Base-by-base conservation (phyloP, 2,329 filamentous ascomycete species). In the Aspergillus ustus region DNA sequence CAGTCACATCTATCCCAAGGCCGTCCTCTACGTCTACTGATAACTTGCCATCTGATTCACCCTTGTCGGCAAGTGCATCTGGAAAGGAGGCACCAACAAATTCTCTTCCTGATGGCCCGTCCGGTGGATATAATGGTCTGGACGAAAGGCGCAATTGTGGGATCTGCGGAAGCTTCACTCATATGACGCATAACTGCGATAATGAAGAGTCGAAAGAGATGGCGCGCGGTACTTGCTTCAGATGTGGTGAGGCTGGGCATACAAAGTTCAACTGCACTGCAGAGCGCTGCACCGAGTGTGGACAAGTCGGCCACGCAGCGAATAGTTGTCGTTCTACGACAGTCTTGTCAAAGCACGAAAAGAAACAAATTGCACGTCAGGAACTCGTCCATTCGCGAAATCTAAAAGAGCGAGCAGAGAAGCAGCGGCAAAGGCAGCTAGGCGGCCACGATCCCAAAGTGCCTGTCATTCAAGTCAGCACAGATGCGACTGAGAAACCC, bases 401-500 rank as follows among this genome's bases (percentile, higher is more conserved):
- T 15, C 71, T 77, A 52, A 76, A 77, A 50, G 70, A 71, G 31
- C 74, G 70, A 45, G 59, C 71, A 1, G 77, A 81, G 55, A 73
- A 73, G 45, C 77, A 77, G 59, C 76, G 75, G 20, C 70, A 75
- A 50, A 76, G 70, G 52, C 79, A 82, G 53, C 70, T 81, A 48
- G 79, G 77, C 40, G 76, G 75, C 7, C 80, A 82, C 67, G 77
- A 79, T 63, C 78, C 76, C 6, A 78, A 78, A 57, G 76, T 83
- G 15, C 81, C 81, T 5, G 60, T 69, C 17, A 71, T 80, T 53
- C 73, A 76, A 52, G 70, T 74, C 6, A 68, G 73, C 6, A 68
- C 63, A 15, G 59, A 65, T 20, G 57, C 53, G 4, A 25, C 25
- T 25, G 25, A 25, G 25, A 25, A 25, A 31, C 29, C 58, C 17